Evolutionary conservation across 2,329 filamentous ascomycete species (phyloP), one percentile per base, ranked within the genome.

Genomic region (Pseudogymnoascus destructans): DNA sequence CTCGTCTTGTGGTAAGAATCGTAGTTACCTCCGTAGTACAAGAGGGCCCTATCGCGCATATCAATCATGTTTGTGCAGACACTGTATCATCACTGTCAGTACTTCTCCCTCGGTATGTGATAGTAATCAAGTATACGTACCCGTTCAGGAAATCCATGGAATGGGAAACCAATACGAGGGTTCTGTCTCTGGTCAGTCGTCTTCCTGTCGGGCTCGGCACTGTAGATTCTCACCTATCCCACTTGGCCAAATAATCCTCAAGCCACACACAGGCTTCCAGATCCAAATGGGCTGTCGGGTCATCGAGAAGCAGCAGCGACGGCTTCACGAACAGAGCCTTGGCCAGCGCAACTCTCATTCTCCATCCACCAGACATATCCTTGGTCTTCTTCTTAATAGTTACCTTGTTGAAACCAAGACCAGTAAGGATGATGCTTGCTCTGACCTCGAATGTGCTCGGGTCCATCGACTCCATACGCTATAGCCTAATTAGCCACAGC

Each of bases 21-120:
- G 82, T 97, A 98, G 83, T 98, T 97, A 82, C 95, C 93, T 81
- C 93, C 95, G 71, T 96, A 98, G 87, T 98, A 98, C 64, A 91
- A 74, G 67, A 98, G 86, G 72, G 86, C 77, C 77, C 87, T 89
- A 71, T 79, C 74, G 68, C 93, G 87, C 93, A 98, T 97, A 70
- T 98, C 95, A 68, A 98, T 89, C 92, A 98, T 97, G 81, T 77
- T 96, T 65, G 85, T 85, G 80, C 93, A 98, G 69, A 98, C 93
- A 75, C 93, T 46, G 6, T 46, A 46, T 23, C 40, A 46, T 46
- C 13, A 21, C 21, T 15, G 40, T 46, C 21, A 46, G 9, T 25
- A 46, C 19, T 46, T 25, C 40, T 46, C 13, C 10, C 21, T 25
- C 21, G 7, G 5, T 13, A 1, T 46, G 40, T 46, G 40, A n/a